Conservation (phyloP, 2,329 filamentous ascomycete species). For the Colletotrichum coccodes region DNA sequence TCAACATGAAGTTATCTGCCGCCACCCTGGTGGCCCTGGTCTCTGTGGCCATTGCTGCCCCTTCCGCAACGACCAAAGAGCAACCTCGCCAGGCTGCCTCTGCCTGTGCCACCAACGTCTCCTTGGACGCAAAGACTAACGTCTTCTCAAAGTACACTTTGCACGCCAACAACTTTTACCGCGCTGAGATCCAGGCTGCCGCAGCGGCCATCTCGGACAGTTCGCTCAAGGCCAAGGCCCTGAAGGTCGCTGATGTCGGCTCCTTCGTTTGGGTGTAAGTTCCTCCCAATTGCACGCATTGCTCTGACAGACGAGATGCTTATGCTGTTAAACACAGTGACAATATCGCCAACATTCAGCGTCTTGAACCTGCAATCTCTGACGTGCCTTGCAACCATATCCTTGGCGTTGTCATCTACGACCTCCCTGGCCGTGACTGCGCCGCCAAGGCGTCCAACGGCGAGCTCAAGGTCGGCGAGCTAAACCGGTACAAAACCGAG, state of each 20-base stretch:
- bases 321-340: constrained; percentile 38
- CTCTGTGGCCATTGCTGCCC: constrained; percentile 45
- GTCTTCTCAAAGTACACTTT: constrained; percentile 50
- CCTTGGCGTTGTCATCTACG: constrained; percentile 67
- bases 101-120: constrained; percentile 47
- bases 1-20: constrained; percentile 48
- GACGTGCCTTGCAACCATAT: constrained; percentile 50
- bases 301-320: background rate
- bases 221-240: constrained; percentile 41
- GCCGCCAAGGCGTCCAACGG: constrained; percentile 72
- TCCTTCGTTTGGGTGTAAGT: constrained; percentile 53
- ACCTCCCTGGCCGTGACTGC: constrained; percentile 72
- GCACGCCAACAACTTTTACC: constrained; percentile 49
- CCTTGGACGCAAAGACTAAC: constrained; percentile 50
- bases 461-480: constrained; percentile 65
- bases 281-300: too few relatives aligned
- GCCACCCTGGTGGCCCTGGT: constrained; percentile 48
- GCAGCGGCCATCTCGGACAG: constrained; percentile 41
- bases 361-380: constrained; percentile 47
- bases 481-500: constrained; percentile 52
- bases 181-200: constrained; percentile 49
- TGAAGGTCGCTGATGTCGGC: constrained; percentile 49
- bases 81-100: constrained; percentile 41
- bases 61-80: constrained; percentile 40
- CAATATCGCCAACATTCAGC: constrained; percentile 49